Percentiles rank a stretch among this genome's conserved stretches.
Conservation (phyloP, 371 early-diverging fungal genomes). For the Lichtheimia hyalospora region DNA sequence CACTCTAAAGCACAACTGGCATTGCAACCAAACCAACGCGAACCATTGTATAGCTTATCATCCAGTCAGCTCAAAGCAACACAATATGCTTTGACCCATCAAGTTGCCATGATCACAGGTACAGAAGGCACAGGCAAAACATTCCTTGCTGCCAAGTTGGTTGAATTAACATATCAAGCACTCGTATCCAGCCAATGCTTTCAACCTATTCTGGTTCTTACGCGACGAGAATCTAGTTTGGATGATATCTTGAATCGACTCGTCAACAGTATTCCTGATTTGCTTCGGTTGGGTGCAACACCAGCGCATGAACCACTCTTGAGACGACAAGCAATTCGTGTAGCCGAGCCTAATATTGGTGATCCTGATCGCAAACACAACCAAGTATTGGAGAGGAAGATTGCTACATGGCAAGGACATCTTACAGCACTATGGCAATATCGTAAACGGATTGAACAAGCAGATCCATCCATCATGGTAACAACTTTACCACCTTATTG, state of each 20-base stretch:
- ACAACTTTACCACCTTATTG: constrained; percentile 24
- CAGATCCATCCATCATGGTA: constrained; percentile 12
- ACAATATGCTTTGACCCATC: constrained; percentile 33
- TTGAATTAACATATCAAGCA: constrained; percentile 25
- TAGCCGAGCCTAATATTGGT: constrained; percentile 4
- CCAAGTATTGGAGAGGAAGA: constrained; percentile 18
- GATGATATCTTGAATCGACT: constrained; percentile 24
- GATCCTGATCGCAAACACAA: constrained; percentile 25
- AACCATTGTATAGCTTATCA: constrained; percentile 27
- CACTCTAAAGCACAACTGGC: background rate
- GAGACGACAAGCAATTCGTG: constrained; percentile 16
- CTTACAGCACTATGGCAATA: constrained; percentile 21
- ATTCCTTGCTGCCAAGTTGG: constrained; percentile 30
- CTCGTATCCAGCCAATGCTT: constrained; percentile 23
- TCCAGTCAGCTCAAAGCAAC: constrained; percentile 35
- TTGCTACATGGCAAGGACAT: constrained; percentile 16
- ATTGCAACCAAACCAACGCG: constrained; percentile 10
- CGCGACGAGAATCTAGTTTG: constrained; percentile 25
- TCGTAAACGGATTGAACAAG: constrained; percentile 11
- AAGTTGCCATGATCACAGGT: constrained; percentile 35
- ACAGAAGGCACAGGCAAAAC: constrained; percentile 47
- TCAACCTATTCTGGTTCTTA: constrained; percentile 35
- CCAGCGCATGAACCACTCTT: constrained; percentile 6
- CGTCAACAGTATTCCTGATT: constrained; percentile 15
- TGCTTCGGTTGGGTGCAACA: constrained; percentile 29